Evolutionary conservation across 306 rosid genomes (phyloP).

Genomic region (Dryas alaskensis): DNA sequence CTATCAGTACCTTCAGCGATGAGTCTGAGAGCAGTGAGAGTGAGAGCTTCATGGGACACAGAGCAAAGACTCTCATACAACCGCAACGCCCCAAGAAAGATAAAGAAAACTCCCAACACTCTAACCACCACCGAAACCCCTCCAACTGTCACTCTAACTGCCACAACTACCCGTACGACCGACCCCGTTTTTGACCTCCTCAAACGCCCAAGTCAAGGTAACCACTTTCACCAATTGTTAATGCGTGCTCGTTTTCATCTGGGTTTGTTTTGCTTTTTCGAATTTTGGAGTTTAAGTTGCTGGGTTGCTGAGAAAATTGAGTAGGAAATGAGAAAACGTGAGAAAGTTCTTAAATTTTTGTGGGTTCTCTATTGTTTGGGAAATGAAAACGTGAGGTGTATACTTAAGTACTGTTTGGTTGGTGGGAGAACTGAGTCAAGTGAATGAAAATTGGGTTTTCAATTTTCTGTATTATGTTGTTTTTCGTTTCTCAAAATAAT

Average conservation of each 20-base stretch:
- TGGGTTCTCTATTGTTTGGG: neutral
- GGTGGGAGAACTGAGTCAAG: neutral
- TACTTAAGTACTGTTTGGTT: neutral
- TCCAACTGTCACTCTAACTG: constrained; percentile 28
- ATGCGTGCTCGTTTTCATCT: neutral
- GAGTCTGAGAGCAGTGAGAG: constrained; percentile 21
- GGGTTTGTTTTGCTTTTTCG: neutral
- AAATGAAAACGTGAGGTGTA: neutral
- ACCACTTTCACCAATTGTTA: neutral
- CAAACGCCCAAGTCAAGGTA: constrained; percentile 50
- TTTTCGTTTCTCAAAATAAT: neutral
- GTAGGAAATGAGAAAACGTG: neutral
- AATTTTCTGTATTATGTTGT: neutral
- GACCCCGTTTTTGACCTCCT: constrained; percentile 55
- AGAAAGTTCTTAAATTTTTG: neutral
- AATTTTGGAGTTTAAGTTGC: neutral
- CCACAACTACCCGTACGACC: constrained; percentile 32
- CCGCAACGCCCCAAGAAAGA: constrained; percentile 78
- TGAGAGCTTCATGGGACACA: constrained; percentile 72
- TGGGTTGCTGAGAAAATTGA: neutral
- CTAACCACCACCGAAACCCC: constrained; percentile 19
- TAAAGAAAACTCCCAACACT: constrained; percentile 26
- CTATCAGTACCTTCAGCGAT: constrained; percentile 24
- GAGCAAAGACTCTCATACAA: constrained; percentile 67
- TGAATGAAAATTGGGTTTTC: neutral